A percentile compares a stretch with the other conserved stretches of the same genome.
phyloP scores from a whole-genome alignment of 179 eudicot species.

The Sideroxylon spinosum region DNA sequence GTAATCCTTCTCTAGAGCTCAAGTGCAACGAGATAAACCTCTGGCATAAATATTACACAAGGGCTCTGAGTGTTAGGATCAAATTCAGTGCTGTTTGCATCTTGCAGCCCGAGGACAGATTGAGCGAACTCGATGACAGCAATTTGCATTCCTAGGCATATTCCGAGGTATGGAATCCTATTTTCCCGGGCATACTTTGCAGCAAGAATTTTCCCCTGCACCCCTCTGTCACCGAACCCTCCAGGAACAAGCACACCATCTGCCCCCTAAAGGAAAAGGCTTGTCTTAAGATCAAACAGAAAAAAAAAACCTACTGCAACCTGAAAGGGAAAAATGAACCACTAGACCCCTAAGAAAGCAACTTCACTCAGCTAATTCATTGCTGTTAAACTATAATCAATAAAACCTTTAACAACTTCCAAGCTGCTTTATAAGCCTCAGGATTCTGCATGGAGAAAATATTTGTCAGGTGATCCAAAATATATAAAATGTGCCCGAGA shows the following conservation, averaged over 20 bases:
- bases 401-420: constrained; percentile 62
- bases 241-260: constrained; percentile 86
- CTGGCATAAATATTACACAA: constrained; percentile 93
- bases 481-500: background rate
- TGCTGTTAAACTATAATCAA: background rate
- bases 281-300: constrained; percentile 12
- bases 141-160: constrained; percentile 95
- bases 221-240: constrained; percentile 94
- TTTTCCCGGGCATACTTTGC: constrained; percentile 90
- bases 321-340: background rate
- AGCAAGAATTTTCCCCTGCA: constrained; percentile 87
- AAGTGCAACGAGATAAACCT: constrained; percentile 43
- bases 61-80: constrained; percentile 59
- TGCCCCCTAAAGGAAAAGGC: constrained; percentile 55
- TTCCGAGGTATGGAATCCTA: constrained; percentile 71
- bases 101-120: constrained; percentile 65
- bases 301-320: constrained; percentile 3
- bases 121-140: constrained; percentile 94
- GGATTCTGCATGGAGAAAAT: constrained; percentile 53
- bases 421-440: constrained; percentile 54
- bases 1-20: background rate
- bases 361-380: background rate
- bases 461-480: background rate
- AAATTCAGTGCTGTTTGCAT: constrained; percentile 93
- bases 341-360: background rate